Evolutionary conservation across 2,329 filamentous ascomycete species (phyloP), one percentile per base, ranked within the genome.

Genomic region (Aureobasidium sp.): DNA sequence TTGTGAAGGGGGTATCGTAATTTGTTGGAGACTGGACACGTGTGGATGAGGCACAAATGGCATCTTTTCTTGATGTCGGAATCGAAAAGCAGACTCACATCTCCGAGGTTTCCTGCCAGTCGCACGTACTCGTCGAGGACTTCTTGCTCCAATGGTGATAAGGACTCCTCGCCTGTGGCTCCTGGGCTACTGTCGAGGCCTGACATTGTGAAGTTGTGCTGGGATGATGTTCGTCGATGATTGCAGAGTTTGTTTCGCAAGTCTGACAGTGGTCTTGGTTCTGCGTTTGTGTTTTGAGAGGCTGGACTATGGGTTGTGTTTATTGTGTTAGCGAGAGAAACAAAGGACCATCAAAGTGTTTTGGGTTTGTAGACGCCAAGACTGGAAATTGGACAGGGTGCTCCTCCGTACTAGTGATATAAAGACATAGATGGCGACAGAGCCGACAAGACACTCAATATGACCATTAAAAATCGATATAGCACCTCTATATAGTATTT

Each of bases 111-210:
- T 68, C 88, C 87, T 0, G 93, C 84, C 36, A 99, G 77, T 14
- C 88, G 82, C 67, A 93, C 86, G 71, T 99, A 99, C 75, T 99
- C 94, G 64, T 97, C 91, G 1, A 99, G 80, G 1, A 99, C 88
- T 72, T 97, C 91, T 74, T 96, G 92, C 77, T 99, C 92, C 8
- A 96, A 82, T 5, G 91, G 88, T 0, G 87, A 82, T 64, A 96
- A 73, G 11, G 65, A 69, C 47, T 76, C 74, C 9, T 64, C 59
- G 10, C 61, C 62, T 2, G 62, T 53, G 5, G 58, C 59, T 39
- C 51, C 48, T 9, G 61, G 61, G 39, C 62, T 57, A 54, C 45
- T 54, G 37, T 63, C 48, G 21, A 51, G 30, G 6, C 29, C 50
- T 7, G 62, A 39, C 36, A 61, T 58, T 58, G 13, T 39, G 9